Conservation (phyloP, 331 rosid genomes). For the Ulmus americana region DNA sequence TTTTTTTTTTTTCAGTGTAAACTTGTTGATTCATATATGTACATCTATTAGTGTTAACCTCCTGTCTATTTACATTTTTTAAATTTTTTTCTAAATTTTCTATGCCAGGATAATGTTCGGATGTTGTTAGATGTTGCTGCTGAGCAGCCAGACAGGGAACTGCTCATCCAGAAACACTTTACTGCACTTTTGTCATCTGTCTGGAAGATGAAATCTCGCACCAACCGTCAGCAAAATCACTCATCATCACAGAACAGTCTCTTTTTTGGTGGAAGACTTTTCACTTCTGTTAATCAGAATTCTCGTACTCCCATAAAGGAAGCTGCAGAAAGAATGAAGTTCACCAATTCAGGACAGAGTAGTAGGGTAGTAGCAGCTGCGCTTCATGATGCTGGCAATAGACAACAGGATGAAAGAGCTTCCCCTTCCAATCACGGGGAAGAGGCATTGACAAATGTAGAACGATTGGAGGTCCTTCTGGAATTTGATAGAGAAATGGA, state of each 20-base stretch:
- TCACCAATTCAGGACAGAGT: slow-evolving; percentile 42
- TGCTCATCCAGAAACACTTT: slow-evolving; percentile 84
- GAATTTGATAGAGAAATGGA: slow-evolving; percentile 48
- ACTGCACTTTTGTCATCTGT: slow-evolving; percentile 63
- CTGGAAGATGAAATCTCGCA: slow-evolving; percentile 57
- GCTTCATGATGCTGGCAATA: slow-evolving; percentile 41
- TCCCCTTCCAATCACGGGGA: slow-evolving; percentile 32
- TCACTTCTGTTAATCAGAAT: slow-evolving; percentile 41
- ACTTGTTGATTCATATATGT: slow-evolving; percentile 5
- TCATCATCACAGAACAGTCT: slow-evolving; percentile 47
- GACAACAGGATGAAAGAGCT: slow-evolving; percentile 39
- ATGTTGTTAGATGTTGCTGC: slow-evolving; percentile 72
- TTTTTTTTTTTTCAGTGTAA: slow-evolving; percentile 5
- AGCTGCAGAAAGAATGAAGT: slow-evolving; percentile 45
- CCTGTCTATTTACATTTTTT: background rate
- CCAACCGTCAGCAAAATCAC: slow-evolving; percentile 30
- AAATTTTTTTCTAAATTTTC: slow-evolving; percentile 1
- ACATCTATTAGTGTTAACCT: slow-evolving; percentile 12
- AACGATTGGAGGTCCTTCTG: slow-evolving; percentile 53
- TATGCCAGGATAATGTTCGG: slow-evolving; percentile 75
- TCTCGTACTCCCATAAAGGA: slow-evolving; percentile 45
- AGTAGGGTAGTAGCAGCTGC: slow-evolving; percentile 61
- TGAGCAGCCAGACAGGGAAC: slow-evolving; percentile 69
- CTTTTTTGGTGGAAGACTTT: slow-evolving; percentile 45
- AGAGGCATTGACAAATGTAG: slow-evolving; percentile 28